Conservation (phyloP, 2,329 filamentous ascomycete species). For the Colletotrichum camelliae region DNA sequence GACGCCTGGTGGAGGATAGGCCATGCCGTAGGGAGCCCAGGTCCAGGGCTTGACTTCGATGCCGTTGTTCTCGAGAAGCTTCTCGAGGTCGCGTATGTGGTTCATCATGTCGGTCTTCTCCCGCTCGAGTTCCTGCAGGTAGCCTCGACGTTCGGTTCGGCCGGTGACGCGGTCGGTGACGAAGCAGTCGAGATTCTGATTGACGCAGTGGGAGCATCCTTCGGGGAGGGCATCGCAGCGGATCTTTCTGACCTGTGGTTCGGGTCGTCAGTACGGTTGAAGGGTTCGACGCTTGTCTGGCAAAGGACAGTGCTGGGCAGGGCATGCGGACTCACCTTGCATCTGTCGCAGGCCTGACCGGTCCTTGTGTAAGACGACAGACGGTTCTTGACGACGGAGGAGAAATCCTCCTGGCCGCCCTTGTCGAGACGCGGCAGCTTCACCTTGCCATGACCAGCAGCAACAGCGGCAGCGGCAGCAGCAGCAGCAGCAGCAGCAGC, state of each 20-base stretch:
- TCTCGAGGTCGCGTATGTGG: constrained; percentile 72
- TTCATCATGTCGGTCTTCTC: constrained; percentile 72
- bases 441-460: constrained; percentile 38
- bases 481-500: background rate
- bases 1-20: constrained; percentile 25
- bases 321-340: constrained; percentile 66
- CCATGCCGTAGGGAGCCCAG: constrained; percentile 19
- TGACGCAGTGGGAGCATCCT: constrained; percentile 82
- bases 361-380: constrained; percentile 66
- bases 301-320: background rate
- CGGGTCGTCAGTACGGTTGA: background rate
- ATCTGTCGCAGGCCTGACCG: constrained; percentile 87
- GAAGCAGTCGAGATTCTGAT: constrained; percentile 78
- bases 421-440: constrained; percentile 57
- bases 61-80: constrained; percentile 65
- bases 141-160: constrained; percentile 78
- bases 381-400: constrained; percentile 60
- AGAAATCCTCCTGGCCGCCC: constrained; percentile 53
- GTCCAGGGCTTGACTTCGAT: constrained; percentile 63
- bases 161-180: constrained; percentile 89
- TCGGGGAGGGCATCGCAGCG: constrained; percentile 82
- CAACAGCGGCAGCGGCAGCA: background rate
- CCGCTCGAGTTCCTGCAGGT: constrained; percentile 77
- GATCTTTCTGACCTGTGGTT: constrained; percentile 78
- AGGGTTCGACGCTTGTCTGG: background rate